Conservation (phyloP, 1,284 basidiomycete genomes). For the Leccinum angustisporum region DNA sequence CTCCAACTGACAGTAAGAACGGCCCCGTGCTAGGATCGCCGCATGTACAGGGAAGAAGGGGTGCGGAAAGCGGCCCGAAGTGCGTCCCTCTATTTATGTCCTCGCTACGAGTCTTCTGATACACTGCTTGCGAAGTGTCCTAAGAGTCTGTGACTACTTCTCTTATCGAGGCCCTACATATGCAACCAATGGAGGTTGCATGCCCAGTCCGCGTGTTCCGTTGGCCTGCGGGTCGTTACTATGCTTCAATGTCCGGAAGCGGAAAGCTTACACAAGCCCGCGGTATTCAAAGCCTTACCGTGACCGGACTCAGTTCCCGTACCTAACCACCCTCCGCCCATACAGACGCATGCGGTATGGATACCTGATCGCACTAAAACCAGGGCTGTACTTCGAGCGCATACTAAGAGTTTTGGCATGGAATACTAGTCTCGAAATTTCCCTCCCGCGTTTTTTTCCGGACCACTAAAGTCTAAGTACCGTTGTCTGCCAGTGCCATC, state of each 20-base stretch:
- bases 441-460: not conserved
- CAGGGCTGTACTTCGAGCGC: not conserved
- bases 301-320: too few species aligned
- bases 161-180: not conserved
- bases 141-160: not conserved
- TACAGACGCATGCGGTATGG: not conserved
- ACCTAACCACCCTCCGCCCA: too few species aligned
- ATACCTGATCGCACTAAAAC: not conserved
- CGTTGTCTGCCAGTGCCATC: not conserved
- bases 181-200: not conserved
- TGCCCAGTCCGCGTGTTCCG: not conserved
- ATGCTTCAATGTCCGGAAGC: too few species aligned
- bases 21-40: too few species aligned
- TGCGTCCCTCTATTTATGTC: not conserved
- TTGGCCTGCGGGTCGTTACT: too few species aligned
- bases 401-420: not conserved
- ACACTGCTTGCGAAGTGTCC: not conserved
- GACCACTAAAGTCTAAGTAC: not conserved
- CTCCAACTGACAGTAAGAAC: too few species aligned
- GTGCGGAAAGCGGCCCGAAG: too few species aligned
- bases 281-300: too few species aligned
- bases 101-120: not conserved
- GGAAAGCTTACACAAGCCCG: too few species aligned
- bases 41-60: too few species aligned
- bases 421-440: not conserved